A percentile compares a stretch with the other conserved stretches of the same genome.
These are phyloP conservation scores for Nadsonia fulvescens DNA, from an alignment of 805 yeast genomes.

Conservation along the genomic window DNA sequence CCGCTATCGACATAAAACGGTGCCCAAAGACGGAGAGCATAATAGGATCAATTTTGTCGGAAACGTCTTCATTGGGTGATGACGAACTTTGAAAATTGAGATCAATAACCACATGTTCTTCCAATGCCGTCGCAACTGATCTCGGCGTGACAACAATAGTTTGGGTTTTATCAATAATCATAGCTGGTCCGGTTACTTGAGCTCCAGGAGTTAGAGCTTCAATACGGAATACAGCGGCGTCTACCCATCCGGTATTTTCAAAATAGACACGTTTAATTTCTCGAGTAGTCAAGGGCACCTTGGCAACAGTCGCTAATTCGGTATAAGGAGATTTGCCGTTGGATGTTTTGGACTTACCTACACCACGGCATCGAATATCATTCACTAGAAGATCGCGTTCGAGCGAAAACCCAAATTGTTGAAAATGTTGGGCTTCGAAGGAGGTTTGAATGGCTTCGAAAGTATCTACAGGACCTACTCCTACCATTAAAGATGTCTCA, in stretches of 20 bases:
- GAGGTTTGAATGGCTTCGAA: constrained; percentile 17
- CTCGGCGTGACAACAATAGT: constrained; percentile 57
- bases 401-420: constrained; percentile 59
- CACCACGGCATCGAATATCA: constrained; percentile 57
- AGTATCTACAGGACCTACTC: constrained; percentile 13
- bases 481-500: constrained; percentile 69
- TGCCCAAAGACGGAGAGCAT: constrained; percentile 62
- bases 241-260: constrained; percentile 25
- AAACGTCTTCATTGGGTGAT: constrained; percentile 3
- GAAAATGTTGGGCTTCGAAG: constrained; percentile 38
- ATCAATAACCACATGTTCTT: constrained; percentile 42
- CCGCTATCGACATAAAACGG: constrained; percentile 80
- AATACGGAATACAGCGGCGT: constrained; percentile 38
- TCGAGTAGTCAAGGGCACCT: constrained; percentile 10
- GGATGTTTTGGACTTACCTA: constrained; percentile 38
- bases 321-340: constrained; percentile 29
- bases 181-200: constrained; percentile 48
- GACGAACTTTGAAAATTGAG: constrained; percentile 7
- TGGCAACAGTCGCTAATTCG: constrained; percentile 27
- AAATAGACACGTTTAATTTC: constrained; percentile 45
- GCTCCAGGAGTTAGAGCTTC: constrained; percentile 38
- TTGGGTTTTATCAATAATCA: constrained; percentile 66
- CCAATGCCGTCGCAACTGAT: constrained; percentile 34
- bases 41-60: constrained; percentile 38
- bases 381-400: constrained; percentile 45